A percentile compares a stretch with the other conserved stretches of the same genome.
These are phyloP conservation scores for Tremella yokohamensis DNA, from an alignment of 768 basidiomycete species.

Conservation along the genomic window DNA sequence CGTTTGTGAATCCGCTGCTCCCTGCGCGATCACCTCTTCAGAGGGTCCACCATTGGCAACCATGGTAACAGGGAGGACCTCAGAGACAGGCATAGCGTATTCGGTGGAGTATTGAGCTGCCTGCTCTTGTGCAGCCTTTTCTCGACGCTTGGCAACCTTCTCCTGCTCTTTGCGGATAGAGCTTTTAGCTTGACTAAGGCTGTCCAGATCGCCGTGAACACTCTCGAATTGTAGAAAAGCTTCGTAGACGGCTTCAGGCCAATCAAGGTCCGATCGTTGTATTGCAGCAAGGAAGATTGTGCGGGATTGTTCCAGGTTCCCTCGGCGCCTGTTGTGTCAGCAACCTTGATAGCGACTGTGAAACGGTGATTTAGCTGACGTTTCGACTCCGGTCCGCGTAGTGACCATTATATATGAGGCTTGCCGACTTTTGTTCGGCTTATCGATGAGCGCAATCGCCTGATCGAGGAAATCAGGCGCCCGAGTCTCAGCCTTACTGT, in stretches of 20 bases:
- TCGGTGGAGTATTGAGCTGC: slow-evolving; percentile 5
- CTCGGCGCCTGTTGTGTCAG: slow-evolving; percentile 39
- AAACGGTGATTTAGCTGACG: neutral
- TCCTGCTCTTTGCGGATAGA: slow-evolving; percentile 35
- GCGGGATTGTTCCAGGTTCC: slow-evolving; percentile 59
- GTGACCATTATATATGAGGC: slow-evolving; percentile 34
- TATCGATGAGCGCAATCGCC: slow-evolving; percentile 54
- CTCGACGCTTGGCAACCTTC: slow-evolving; percentile 49
- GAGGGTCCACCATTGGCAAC: neutral
- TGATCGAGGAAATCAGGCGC: slow-evolving; percentile 48
- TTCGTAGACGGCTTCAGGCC: slow-evolving; percentile 92
- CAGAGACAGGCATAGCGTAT: neutral
- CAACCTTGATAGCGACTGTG: neutral
- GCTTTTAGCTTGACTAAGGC: slow-evolving; percentile 37
- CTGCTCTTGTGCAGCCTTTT: slow-evolving; percentile 26
- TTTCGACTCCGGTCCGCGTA: slow-evolving; percentile 26
- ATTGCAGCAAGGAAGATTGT: slow-evolving; percentile 65
- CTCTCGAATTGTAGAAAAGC: slow-evolving; percentile 87
- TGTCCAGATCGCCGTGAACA: slow-evolving; percentile 67
- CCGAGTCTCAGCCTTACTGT: slow-evolving; percentile 22
- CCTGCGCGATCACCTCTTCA: neutral
- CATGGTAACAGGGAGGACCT: neutral
- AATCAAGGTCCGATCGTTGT: slow-evolving; percentile 70
- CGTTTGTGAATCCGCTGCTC: neutral
- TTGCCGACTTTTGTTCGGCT: slow-evolving; percentile 20